Evolutionary conservation across 2,329 filamentous ascomycete species (phyloP).

Genomic region (Lasiodiplodia theobromae): DNA sequence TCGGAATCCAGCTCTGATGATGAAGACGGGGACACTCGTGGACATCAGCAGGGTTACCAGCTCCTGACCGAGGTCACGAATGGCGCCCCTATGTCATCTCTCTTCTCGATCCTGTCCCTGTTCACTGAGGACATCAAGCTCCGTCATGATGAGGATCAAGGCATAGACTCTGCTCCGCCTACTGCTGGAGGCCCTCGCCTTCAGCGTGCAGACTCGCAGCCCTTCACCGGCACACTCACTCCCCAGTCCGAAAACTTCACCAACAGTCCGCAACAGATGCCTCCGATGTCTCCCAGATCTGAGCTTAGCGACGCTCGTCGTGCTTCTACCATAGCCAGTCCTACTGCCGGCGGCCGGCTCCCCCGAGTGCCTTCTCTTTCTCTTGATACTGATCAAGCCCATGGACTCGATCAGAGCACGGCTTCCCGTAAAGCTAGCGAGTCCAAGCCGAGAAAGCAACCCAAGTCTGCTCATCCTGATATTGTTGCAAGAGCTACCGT

Average conservation of each 20-base stretch:
- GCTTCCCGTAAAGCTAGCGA: constrained; percentile 28
- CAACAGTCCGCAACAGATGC: constrained; percentile 45
- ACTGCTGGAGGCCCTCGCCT: constrained; percentile 35
- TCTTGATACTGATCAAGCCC: constrained; percentile 58
- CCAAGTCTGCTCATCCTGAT: constrained; percentile 89
- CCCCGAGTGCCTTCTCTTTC: constrained; percentile 77
- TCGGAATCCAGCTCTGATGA: constrained; percentile 46
- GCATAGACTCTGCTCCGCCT: constrained; percentile 56
- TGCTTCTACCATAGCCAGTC: constrained; percentile 40
- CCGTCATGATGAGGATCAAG: constrained; percentile 66
- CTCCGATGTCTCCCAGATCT: constrained; percentile 39
- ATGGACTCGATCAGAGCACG: constrained; percentile 29
- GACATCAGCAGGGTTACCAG: constrained; percentile 84
- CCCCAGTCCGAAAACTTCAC: constrained; percentile 46
- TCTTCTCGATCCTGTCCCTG: constrained; percentile 95
- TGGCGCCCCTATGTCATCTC: constrained; percentile 95
- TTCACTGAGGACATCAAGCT: constrained; percentile 96
- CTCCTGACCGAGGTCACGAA: constrained; percentile 97
- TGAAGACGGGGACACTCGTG: constrained; percentile 54
- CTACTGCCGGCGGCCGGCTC: constrained; percentile 45
- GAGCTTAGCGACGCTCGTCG: constrained; percentile 37
- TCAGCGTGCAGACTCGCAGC: constrained; percentile 32
- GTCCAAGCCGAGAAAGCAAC: constrained; percentile 45
- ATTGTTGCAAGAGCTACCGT: constrained; percentile 95
- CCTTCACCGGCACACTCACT: constrained; percentile 37